Evolutionary conservation across 495 filamentous ascomycete species (phyloP).

Genomic region (Friedmanniomyces simplex): DNA sequence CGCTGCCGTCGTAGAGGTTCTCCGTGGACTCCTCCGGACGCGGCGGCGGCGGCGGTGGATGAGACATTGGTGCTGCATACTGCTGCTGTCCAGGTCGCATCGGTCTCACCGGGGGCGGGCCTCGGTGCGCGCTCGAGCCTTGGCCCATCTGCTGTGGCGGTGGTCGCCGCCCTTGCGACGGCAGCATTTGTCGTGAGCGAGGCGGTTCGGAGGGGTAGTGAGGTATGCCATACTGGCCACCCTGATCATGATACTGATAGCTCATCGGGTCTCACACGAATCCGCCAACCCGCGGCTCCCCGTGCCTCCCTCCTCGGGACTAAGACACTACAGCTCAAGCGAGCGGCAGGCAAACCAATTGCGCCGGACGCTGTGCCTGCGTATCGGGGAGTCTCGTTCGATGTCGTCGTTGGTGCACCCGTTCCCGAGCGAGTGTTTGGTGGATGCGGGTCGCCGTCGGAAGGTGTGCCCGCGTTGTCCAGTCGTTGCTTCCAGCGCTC

Average conservation of each 20-base stretch:
- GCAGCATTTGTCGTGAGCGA: conserved; percentile 1
- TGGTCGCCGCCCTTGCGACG: not conserved
- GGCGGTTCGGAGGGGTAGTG: not conserved
- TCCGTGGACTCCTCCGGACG: not conserved
- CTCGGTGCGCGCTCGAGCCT: not conserved
- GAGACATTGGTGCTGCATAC: not conserved
- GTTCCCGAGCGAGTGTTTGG: not conserved
- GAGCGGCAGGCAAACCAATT: not conserved
- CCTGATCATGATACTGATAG: conserved; percentile 5
- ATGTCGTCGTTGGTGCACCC: not conserved
- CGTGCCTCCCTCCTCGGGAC: not conserved
- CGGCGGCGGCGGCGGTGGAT: not conserved
- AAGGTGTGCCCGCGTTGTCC: not conserved
- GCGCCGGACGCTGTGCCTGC: not conserved
- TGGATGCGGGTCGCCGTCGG: not conserved
- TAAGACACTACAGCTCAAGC: not conserved
- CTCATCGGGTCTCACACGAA: not conserved
- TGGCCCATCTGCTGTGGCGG: not conserved
- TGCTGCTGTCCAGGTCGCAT: conserved; percentile 2
- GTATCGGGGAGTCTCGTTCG: not conserved
- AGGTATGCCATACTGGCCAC: conserved; percentile 2
- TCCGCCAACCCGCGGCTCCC: not conserved
- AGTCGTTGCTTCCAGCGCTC: not conserved
- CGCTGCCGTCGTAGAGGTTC: conserved; percentile 20
- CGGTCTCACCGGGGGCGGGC: not conserved